Percentiles rank a stretch among this genome's conserved stretches.
phyloP scores from a whole-genome alignment of 805 yeast genomes.

The Wickerhamia fluorescens region DNA sequence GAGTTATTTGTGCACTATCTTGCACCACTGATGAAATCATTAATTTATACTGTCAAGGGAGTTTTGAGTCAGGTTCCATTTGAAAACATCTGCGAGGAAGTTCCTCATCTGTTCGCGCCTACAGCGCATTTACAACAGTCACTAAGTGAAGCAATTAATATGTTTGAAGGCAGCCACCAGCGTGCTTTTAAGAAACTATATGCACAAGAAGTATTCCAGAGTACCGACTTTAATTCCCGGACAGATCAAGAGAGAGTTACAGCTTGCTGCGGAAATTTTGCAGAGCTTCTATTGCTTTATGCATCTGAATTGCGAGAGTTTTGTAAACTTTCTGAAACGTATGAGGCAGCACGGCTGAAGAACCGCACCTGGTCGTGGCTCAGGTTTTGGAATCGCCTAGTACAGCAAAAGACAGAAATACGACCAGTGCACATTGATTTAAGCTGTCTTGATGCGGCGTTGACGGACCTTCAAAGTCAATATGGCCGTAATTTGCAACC shows the following conservation, averaged over 20 bases:
- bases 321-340: constrained; percentile 37
- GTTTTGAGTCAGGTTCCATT: constrained; percentile 57
- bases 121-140: constrained; percentile 41
- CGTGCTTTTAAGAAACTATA: constrained; percentile 55
- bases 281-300: constrained; percentile 56
- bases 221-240: constrained; percentile 28
- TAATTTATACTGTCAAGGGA: constrained; percentile 54
- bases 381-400: constrained; percentile 1
- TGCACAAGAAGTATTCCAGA: constrained; percentile 43
- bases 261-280: constrained; percentile 77
- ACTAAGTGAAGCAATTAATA: constrained; percentile 42
- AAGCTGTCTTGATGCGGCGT: constrained; percentile 21
- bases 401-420: too few species aligned
- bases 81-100: too few species aligned
- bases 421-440: constrained; percentile 15
- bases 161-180: constrained; percentile 51
- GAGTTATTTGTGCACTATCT: constrained; percentile 59
- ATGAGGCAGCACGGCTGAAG: constrained; percentile 17
- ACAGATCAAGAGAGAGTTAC: constrained; percentile 75
- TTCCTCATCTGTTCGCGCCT: constrained; percentile 28
- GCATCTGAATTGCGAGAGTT: constrained; percentile 50
- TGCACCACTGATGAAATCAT: constrained; percentile 68
- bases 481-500: constrained; percentile 10
- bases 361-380: constrained; percentile 45
- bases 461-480: constrained; percentile 23